These are phyloP conservation scores for Haematococcus lacustris DNA, from an alignment of 139 green algal species.

Conservation along the genomic window DNA sequence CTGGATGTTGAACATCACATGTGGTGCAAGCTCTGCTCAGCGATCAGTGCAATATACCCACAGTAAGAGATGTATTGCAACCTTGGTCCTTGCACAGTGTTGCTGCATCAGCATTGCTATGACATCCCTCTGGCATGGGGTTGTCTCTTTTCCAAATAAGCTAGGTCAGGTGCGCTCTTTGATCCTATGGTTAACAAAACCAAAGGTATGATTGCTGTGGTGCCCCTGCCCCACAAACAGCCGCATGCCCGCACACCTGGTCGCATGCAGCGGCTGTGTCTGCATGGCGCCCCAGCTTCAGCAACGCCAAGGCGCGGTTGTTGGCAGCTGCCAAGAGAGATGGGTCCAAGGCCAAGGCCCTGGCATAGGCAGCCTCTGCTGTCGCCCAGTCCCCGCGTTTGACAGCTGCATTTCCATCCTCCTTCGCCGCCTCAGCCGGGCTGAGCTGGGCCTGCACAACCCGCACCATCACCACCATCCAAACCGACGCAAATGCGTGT, in stretches of 20 bases:
- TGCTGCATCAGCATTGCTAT: no score
- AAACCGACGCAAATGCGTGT: no score
- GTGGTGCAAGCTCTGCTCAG: no score
- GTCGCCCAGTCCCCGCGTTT: conserved; percentile 51
- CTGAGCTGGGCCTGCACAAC: neutral
- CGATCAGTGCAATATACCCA: no score
- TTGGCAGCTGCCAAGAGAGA: conserved; percentile 43
- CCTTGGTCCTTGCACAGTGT: no score
- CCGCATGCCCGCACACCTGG: neutral
- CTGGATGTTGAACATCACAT: no score
- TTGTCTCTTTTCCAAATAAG: neutral
- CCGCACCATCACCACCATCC: neutral
- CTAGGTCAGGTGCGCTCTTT: neutral
- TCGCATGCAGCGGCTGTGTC: neutral
- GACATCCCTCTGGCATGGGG: neutral
- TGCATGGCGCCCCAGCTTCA: conserved; percentile 14
- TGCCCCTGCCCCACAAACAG: neutral
- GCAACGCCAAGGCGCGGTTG: conserved; percentile 70
- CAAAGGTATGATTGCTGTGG: neutral
- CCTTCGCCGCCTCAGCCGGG: conserved; percentile 47
- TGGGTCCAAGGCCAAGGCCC: conserved; percentile 49
- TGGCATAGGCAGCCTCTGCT: conserved; percentile 32
- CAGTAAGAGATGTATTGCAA: neutral
- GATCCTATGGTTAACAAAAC: neutral
- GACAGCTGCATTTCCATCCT: conserved; percentile 70